Conservation (phyloP, 805 yeast species). For the Saccharomycopsis sp. region DNA sequence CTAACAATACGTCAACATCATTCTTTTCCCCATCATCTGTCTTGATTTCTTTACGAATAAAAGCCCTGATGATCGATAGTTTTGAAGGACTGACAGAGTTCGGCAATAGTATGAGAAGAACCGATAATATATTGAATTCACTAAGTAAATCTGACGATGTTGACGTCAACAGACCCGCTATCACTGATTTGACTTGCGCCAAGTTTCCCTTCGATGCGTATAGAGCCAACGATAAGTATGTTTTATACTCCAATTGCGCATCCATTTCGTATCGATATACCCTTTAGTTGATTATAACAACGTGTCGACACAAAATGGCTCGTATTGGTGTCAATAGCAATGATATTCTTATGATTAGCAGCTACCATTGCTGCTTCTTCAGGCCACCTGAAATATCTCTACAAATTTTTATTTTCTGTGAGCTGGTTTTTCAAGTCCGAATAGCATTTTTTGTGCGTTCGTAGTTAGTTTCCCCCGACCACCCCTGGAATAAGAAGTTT, state of each 20-base stretch:
- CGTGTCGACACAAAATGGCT: too few relatives aligned
- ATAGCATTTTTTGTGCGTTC: too few relatives aligned
- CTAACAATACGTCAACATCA: background rate
- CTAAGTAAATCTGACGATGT: slow-evolving; percentile 1
- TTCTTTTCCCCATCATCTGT: background rate
- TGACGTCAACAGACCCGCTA: background rate
- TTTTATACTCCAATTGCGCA: slow-evolving; percentile 10
- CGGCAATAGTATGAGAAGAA: slow-evolving; percentile 13
- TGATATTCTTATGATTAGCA: too few relatives aligned
- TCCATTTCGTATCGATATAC: too few relatives aligned
- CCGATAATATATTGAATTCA: slow-evolving; percentile 8
- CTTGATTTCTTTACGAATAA: slow-evolving; percentile 7
- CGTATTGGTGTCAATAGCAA: too few relatives aligned
- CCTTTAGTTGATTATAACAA: too few relatives aligned
- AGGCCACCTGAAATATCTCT: too few relatives aligned
- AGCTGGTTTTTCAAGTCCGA: too few relatives aligned
- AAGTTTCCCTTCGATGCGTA: slow-evolving; percentile 13
- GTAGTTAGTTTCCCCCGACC: too few relatives aligned
- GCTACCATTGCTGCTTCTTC: too few relatives aligned
- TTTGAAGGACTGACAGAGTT: slow-evolving; percentile 12
- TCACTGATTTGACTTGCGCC: background rate
- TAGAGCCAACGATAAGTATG: slow-evolving; percentile 10
- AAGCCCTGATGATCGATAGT: slow-evolving; percentile 6
- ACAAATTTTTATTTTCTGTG: too few relatives aligned
- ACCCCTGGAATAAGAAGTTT: too few relatives aligned